Conservation (phyloP, 2,329 filamentous ascomycete species). For the Colletotrichum trifolii region DNA sequence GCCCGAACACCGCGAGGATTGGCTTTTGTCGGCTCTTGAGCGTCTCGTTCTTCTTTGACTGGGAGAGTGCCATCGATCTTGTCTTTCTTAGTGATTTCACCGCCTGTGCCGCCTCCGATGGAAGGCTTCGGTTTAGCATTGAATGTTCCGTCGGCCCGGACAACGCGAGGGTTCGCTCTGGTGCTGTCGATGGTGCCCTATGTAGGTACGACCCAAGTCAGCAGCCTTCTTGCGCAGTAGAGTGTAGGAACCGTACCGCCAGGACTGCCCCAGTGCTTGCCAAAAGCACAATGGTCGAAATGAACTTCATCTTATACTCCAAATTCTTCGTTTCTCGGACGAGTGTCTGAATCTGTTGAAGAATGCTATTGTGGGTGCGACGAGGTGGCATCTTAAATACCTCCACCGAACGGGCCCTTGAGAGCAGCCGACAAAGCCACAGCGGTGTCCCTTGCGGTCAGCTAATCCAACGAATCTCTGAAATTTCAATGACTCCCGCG, state of each 20-base stretch:
- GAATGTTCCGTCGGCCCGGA: background rate
- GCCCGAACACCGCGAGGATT: slow-evolving; percentile 3
- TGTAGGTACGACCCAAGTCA: background rate
- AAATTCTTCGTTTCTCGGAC: background rate
- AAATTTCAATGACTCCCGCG: too few species aligned
- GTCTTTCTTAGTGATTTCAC: too few species aligned
- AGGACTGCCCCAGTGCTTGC: slow-evolving; percentile 4
- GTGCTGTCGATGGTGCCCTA: background rate
- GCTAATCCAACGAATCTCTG: too few species aligned
- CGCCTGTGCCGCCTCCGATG: too few species aligned
- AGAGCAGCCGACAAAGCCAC: too few species aligned
- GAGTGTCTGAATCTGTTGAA: too few species aligned
- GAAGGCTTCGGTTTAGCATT: background rate
- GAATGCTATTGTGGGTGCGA: too few species aligned
- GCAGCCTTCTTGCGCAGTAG: background rate
- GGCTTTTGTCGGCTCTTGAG: background rate
- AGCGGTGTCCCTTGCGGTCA: too few species aligned
- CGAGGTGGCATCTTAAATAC: too few species aligned
- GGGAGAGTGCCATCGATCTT: too few species aligned
- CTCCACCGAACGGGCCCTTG: too few species aligned
- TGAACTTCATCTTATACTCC: slow-evolving; percentile 1
- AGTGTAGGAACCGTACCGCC: background rate
- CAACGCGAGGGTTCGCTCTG: background rate
- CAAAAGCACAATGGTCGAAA: slow-evolving; percentile 1
- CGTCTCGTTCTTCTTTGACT: too few species aligned